Percentiles rank a stretch among this genome's conserved stretches.
phyloP scores from a whole-genome alignment of 2,329 filamentous ascomycete species.

The Aspergillus sojae region DNA sequence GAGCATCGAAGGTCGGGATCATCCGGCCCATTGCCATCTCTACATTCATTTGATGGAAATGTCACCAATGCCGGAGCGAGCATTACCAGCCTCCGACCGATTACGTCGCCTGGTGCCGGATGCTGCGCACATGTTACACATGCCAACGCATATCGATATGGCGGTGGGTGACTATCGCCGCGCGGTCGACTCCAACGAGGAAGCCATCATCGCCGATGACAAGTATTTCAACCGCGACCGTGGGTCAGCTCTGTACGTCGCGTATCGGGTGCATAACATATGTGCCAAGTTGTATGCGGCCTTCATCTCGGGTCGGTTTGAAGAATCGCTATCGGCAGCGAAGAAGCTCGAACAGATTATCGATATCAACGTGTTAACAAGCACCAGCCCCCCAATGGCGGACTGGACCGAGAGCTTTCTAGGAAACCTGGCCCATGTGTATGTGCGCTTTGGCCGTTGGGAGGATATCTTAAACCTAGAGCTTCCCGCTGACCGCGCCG shows the following conservation, averaged over 20 bases:
- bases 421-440: constrained; percentile 66
- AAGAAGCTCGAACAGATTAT: constrained; percentile 62
- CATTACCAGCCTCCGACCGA: constrained; percentile 61
- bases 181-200: constrained; percentile 67
- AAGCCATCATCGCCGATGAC: constrained; percentile 68
- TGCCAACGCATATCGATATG: constrained; percentile 76
- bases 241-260: constrained; percentile 68
- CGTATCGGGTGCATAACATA: constrained; percentile 73
- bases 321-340: constrained; percentile 63
- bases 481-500: constrained; percentile 57
- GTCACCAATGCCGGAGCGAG: constrained; percentile 66
- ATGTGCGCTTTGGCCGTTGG: constrained; percentile 74
- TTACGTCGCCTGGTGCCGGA: constrained; percentile 68
- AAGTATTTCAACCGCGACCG: constrained; percentile 63
- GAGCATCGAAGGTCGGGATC: constrained; percentile 49
- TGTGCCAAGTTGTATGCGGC: constrained; percentile 76
- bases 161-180: constrained; percentile 70
- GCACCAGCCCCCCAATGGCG: constrained; percentile 71
- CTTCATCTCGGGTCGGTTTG: constrained; percentile 70
- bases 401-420: constrained; percentile 76
- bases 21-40: constrained; percentile 72
- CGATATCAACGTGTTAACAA: constrained; percentile 63
- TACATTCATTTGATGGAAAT: constrained; percentile 79
- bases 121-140: constrained; percentile 70
- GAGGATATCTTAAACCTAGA: constrained; percentile 62